phyloP scores from a whole-genome alignment of 73 alveolate genomes.

The Stentor coeruleus region DNA sequence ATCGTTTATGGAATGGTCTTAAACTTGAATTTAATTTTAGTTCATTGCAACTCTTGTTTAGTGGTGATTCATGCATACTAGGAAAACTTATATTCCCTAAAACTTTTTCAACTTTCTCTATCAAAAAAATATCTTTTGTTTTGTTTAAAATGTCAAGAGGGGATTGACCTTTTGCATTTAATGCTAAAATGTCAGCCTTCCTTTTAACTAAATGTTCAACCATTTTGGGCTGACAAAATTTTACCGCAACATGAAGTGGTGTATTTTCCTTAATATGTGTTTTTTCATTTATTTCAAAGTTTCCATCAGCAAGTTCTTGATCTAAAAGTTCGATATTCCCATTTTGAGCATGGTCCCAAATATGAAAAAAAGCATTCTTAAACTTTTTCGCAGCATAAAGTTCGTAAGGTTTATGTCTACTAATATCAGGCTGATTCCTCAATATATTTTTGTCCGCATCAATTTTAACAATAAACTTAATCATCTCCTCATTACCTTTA shows the following conservation, averaged over 20 bases:
- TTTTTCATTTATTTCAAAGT: background rate
- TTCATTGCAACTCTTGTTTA: no score
- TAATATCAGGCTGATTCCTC: conserved; percentile 19
- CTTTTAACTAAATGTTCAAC: background rate
- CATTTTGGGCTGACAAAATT: background rate
- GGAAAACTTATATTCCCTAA: no score
- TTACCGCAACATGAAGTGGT: background rate
- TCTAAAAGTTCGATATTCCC: background rate
- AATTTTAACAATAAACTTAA: background rate
- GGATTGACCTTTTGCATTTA: no score
- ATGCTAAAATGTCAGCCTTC: no score
- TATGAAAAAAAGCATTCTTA: background rate
- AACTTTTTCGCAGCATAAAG: background rate
- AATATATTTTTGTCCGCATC: conserved; percentile 24
- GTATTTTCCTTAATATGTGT: background rate
- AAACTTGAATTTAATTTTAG: no score
- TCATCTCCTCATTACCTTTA: background rate
- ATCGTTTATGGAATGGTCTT: no score
- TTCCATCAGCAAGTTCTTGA: background rate
- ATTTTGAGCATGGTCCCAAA: conserved; percentile 16
- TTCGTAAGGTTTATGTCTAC: conserved; percentile 1
- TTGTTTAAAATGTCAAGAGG: no score
- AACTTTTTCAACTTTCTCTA: no score
- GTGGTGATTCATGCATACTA: no score
- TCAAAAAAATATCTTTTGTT: no score